Percentiles rank a stretch among this genome's conserved stretches.
These are phyloP conservation scores for Trichothecium sympodiale DNA, from an alignment of 2,329 filamentous ascomycete species.

Conservation along the genomic window DNA sequence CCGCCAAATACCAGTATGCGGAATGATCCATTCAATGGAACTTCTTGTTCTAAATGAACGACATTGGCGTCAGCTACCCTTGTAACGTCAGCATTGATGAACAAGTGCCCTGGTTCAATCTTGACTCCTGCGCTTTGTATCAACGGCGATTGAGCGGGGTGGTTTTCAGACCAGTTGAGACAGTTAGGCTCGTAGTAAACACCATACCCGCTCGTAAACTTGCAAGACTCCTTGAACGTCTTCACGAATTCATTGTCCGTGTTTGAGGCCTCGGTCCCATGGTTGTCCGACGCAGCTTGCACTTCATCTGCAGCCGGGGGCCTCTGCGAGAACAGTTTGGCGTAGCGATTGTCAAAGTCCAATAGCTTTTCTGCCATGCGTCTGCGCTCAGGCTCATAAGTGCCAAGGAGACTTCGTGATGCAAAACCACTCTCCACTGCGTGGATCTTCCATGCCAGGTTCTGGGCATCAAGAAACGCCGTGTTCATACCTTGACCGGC, in stretches of 20 bases:
- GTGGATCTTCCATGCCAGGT: constrained; percentile 94
- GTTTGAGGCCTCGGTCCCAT: constrained; percentile 13
- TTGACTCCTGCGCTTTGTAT: constrained; percentile 57
- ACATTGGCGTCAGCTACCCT: constrained; percentile 81
- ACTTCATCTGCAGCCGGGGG: constrained; percentile 61
- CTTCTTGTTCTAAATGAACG: constrained; percentile 81
- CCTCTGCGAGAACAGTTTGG: constrained; percentile 76
- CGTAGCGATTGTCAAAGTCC: constrained; percentile 80
- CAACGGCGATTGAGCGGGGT: constrained; percentile 59
- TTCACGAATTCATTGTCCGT: constrained; percentile 74
- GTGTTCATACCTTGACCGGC: constrained; percentile 75
- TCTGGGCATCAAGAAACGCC: constrained; percentile 70
- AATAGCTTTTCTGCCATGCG: constrained; percentile 75
- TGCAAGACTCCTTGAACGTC: constrained; percentile 83
- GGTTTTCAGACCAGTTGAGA: constrained; percentile 70
- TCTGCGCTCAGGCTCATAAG: constrained; percentile 81
- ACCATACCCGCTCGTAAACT: constrained; percentile 87
- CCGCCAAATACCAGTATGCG: constrained; percentile 82
- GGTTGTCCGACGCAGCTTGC: constrained; percentile 44
- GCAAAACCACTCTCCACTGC: constrained; percentile 78
- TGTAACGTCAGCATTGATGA: constrained; percentile 72
- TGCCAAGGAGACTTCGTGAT: constrained; percentile 60
- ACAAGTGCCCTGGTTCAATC: constrained; percentile 61
- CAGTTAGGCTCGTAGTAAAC: constrained; percentile 74
- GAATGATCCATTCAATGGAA: constrained; percentile 81